phyloP scores from a whole-genome alignment of 352 stramenopile genomes.

The Phytophthora agathidicida region DNA sequence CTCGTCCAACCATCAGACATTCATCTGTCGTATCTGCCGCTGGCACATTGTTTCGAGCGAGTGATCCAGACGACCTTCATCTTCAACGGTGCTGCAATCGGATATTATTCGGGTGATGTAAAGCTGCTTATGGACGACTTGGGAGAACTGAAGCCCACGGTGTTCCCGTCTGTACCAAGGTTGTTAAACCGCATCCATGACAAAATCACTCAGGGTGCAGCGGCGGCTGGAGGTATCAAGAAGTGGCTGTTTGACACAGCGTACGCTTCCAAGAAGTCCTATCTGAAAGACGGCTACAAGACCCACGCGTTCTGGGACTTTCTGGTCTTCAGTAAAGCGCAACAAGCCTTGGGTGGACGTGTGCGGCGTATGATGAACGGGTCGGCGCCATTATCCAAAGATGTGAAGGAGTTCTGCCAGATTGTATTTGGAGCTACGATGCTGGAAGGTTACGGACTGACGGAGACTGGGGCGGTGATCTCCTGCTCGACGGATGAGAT shows the following conservation, averaged over 20 bases:
- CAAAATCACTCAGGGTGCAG: constrained; percentile 78
- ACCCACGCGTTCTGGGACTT: constrained; percentile 91
- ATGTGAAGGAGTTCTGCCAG: constrained; percentile 95
- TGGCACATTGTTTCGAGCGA: constrained; percentile 95
- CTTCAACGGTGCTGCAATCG: constrained; percentile 76
- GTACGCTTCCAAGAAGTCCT: constrained; percentile 73
- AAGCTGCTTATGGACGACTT: constrained; percentile 92
- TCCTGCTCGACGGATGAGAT: constrained; percentile 44
- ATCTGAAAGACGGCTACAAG: constrained; percentile 46
- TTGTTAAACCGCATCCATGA: constrained; percentile 96
- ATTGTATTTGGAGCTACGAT: constrained; percentile 92
- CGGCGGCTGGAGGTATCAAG: constrained; percentile 77
- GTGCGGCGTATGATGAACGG: constrained; percentile 93
- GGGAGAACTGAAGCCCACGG: constrained; percentile 84
- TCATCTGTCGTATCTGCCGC: constrained; percentile 93
- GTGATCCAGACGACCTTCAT: constrained; percentile 60
- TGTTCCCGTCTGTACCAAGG: constrained; percentile 91
- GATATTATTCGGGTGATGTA: constrained; percentile 92
- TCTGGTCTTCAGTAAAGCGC: constrained; percentile 96
- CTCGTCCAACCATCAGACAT: constrained; percentile 22
- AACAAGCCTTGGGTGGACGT: constrained; percentile 89
- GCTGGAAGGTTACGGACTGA: constrained; percentile 96
- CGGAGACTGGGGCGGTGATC: constrained; percentile 70
- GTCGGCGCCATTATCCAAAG: constrained; percentile 91
- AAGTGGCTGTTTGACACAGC: constrained; percentile 89